Evolutionary conservation across 202 grass and related monocot genomes (phyloP), one percentile per base, ranked within the genome.

Genomic region (Setaria viridis): DNA sequence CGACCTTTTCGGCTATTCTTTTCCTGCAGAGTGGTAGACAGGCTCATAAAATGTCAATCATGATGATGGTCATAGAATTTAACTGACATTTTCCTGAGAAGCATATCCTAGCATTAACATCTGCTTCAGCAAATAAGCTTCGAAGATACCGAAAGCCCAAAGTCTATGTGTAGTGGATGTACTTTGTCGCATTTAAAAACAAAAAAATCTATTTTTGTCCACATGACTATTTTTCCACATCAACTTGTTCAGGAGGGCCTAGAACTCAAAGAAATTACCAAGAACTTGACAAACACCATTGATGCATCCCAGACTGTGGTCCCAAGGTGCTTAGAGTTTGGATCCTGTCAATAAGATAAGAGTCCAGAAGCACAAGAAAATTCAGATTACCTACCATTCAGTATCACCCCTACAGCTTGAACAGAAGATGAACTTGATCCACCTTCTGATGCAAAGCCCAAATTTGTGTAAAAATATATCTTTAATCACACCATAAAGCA

Each of bases 281-380:
- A 78, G 78, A 92, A 98, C 53, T 98, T 98, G 45, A 86, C 93
- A 62, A 98, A 93, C 53, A 98, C 95, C 95, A 98, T 98, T 2
- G 93, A 98, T 60, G 95, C 89, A 85, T 98, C 95, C 95, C 95
- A 98, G 63, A 98, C 95, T 19, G 95, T 95, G 30, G 93, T 98
- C 2, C 95, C 95, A 30, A 94, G 91, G 88, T 98, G 93, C 76
- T 95, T 98, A 6, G 95, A 98, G 62, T 98, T 98, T 1, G 95
- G 95, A 89, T 98, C 95, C 95, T 98, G 88, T 62, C 15, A 57
- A 34, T 16, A 76, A 46, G 3, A 53, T 34, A 57, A 33, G 8
- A 84, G 3, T 10, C 20, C 9, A 74, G 1, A 76, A 37, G 0
- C 17, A 65, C 49, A 56, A 39, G 57, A 20, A 71, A 67, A 48